Conservation (phyloP, 2,329 filamentous ascomycete species). For the Scolecobasidium constrictum region DNA sequence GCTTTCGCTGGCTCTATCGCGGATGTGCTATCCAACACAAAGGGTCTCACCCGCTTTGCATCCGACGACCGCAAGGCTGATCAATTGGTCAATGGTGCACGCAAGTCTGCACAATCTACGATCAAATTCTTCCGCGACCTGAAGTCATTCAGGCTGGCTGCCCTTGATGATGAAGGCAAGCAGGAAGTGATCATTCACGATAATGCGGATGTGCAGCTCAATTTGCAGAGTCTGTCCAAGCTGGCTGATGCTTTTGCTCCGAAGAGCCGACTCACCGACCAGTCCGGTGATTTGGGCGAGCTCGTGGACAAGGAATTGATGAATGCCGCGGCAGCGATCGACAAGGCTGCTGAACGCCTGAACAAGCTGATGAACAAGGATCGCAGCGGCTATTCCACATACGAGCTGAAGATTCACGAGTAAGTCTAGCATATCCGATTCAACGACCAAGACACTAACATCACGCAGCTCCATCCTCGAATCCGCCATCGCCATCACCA, state of each 20-base stretch:
- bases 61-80: slow-evolving; percentile 94
- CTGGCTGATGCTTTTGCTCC: slow-evolving; percentile 85
- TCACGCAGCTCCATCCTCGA: slow-evolving; percentile 60
- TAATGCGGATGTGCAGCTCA: slow-evolving; percentile 92
- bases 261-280: slow-evolving; percentile 69
- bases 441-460: slow-evolving; percentile 1
- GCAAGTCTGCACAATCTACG: slow-evolving; percentile 74
- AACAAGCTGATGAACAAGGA: slow-evolving; percentile 93
- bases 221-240: slow-evolving; percentile 87
- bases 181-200: slow-evolving; percentile 95
- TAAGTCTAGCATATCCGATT: slow-evolving; percentile 7
- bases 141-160: slow-evolving; percentile 87
- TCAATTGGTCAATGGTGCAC: slow-evolving; percentile 68
- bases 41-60: slow-evolving; percentile 84
- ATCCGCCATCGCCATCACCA: slow-evolving; percentile 85
- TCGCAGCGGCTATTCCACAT: slow-evolving; percentile 89
- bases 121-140: slow-evolving; percentile 92
- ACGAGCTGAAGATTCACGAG: slow-evolving; percentile 92
- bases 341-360: slow-evolving; percentile 78
- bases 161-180: slow-evolving; percentile 82
- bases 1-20: slow-evolving; percentile 83
- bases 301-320: slow-evolving; percentile 83
- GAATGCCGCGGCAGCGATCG: slow-evolving; percentile 92
- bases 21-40: slow-evolving; percentile 92
- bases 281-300: slow-evolving; percentile 80